Base-by-base conservation (phyloP, 352 stramenopile species). In the Phytophthora sansomeana region DNA sequence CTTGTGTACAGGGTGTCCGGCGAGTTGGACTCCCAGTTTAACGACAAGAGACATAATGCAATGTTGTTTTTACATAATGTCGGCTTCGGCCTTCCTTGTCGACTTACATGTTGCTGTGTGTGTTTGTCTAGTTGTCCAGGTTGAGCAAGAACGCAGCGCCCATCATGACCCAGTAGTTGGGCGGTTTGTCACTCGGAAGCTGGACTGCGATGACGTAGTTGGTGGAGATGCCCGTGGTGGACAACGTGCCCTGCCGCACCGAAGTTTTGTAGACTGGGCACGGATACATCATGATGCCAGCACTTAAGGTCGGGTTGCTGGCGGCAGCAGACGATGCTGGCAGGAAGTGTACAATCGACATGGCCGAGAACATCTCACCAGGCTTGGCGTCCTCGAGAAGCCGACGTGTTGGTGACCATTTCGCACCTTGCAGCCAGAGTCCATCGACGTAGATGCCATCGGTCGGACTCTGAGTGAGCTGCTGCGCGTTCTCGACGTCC, bases 261-360 rank as follows among this genome's bases (percentile, higher is more conserved):
- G 88, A 94, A 13, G 95, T 98, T 79, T 98, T 98, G 84, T 98
- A 98, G 14, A 98, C 87, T 7, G 95, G 94, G 57, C 93, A 98
- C 29, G 85, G 78, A 44, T 98, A 98, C 61, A 95, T 87, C 49
- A 56, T 59, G 50, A 53, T 55, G 1, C 52, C 56, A 6, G 38
- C 17, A 11, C 19, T 49, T 0, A 51, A 32, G 6, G 66, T 57
- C 36, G 75, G 65, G 49, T 94, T 92, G 44, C 48, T 47, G 33
- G 66, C 53, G n/a, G 51, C 50, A 41, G 43, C 24, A 4, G 68
- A 72, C 21, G 90, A 79, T 10, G 85, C 85, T 1, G 94, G 95
- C 19, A 96, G 56, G 64, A 98, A 97, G 64, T 98, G 95, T 4
- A 98, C 81, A 6, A 97, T 66, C 5, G 85, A 82, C 83, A 98